Evolutionary conservation across 2,329 filamentous ascomycete genomes (phyloP), one percentile per base, ranked within the genome.

Genomic region (Daldinia sp.): DNA sequence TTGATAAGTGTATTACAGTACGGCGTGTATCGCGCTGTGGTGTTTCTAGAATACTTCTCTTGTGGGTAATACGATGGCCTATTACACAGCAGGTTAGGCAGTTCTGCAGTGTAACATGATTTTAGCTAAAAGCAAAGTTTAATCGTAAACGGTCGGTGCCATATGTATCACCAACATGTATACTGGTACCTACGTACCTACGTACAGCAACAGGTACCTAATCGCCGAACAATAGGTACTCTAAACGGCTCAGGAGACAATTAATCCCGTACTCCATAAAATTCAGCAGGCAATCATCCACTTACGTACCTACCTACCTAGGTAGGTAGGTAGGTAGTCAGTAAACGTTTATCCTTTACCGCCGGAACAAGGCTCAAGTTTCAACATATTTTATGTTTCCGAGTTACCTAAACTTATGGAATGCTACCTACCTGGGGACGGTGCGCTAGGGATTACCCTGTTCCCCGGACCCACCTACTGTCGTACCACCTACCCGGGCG

Each of bases 401-500:
- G 6, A 35, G 11, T 35, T n/a, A n/a, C n/a, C n/a, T n/a, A 6
- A 41, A 17, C 37, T 17, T 39, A 39, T 19, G 41, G 13, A n/a
- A n/a, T n/a, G n/a, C n/a, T n/a, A n/a, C n/a, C n/a, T n/a, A n/a
- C n/a, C n/a, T n/a, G n/a, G n/a, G n/a, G n/a, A n/a, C n/a, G n/a
- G n/a, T n/a, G n/a, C n/a, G n/a, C n/a, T n/a, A n/a, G n/a, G n/a
- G n/a, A n/a, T n/a, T 48, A 48, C 15, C 25, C n/a, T 48, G 2
- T 8, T 19, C 45, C 27, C 19, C 47, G 13, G 57, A 48, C 54
- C 64, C 54, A 47, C 54, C 54, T 34, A 2, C 30, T 35, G 48
- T 21, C 10, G 32, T 51, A 56, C 49, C 49, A 34, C 37, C 34
- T 35, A 27, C 17, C 50, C 21, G 43, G 51, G 17, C 32, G 30